phyloP scores from a whole-genome alignment of 352 stramenopile species.

The Albugo candida region DNA sequence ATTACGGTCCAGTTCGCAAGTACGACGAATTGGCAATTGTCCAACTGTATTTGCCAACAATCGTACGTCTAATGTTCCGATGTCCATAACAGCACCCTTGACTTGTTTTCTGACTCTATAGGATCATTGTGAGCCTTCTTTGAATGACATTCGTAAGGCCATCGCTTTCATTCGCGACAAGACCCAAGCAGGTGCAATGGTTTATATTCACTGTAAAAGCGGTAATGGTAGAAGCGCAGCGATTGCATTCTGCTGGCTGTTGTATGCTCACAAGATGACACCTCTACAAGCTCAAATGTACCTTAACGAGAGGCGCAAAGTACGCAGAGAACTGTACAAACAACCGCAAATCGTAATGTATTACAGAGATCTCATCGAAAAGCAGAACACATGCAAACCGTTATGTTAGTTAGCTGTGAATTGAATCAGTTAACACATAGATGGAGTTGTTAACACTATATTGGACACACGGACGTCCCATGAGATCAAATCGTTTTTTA shows the following conservation, averaged over 20 bases:
- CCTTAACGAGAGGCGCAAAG: conserved; percentile 71
- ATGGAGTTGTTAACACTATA: no score
- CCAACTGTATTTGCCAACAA: conserved; percentile 78
- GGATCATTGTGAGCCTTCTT: conserved; percentile 68
- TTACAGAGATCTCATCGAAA: conserved; percentile 20
- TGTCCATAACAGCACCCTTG: neutral
- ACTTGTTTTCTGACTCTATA: conserved; percentile 11
- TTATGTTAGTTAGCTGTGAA: no score
- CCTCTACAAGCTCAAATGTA: conserved; percentile 72
- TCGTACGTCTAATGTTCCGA: conserved; percentile 42
- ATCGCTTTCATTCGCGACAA: conserved; percentile 84
- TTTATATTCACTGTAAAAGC: conserved; percentile 95
- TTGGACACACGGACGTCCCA: no score
- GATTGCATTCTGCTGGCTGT: conserved; percentile 82
- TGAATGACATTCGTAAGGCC: conserved; percentile 40
- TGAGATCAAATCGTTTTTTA: no score
- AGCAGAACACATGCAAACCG: no score
- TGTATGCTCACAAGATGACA: conserved; percentile 51
- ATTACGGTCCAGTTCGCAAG: conserved; percentile 62
- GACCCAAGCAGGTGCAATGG: conserved; percentile 53
- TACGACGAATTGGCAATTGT: conserved; percentile 81
- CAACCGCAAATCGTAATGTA: conserved; percentile 78
- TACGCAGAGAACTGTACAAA: conserved; percentile 76
- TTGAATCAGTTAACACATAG: no score
- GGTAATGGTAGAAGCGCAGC: conserved; percentile 87